phyloP scores from a whole-genome alignment of 441 rosid genomes.

The Viola pubescens region DNA sequence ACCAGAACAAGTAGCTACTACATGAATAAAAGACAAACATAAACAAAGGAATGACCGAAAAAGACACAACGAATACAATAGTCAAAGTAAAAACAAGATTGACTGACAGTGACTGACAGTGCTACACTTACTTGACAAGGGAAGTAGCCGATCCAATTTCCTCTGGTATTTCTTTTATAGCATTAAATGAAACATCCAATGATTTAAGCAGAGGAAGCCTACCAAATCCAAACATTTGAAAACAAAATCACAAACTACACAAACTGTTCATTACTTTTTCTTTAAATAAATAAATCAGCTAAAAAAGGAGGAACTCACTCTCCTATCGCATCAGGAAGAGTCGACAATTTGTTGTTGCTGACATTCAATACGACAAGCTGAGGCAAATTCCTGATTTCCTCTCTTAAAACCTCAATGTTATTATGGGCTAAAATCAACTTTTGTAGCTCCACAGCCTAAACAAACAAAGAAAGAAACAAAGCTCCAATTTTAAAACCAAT shows the following conservation, averaged over 20 bases:
- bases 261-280: too few species aligned
- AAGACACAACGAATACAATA: too few species aligned
- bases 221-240: slow-evolving; percentile 14
- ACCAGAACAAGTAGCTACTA: background rate
- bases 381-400: slow-evolving; percentile 64
- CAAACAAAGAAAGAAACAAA: slow-evolving; percentile 15
- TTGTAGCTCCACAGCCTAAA: slow-evolving; percentile 74
- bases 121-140: slow-evolving; percentile 67
- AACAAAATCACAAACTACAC: background rate
- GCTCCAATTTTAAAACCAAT: background rate
- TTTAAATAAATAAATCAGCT: background rate
- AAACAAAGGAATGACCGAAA: background rate
- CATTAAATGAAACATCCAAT: slow-evolving; percentile 72
- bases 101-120: too few species aligned
- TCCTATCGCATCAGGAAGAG: slow-evolving; percentile 79
- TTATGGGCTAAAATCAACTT: slow-evolving; percentile 92
- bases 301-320: slow-evolving; percentile 42
- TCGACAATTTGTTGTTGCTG: slow-evolving; percentile 63
- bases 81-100: background rate
- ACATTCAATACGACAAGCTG: slow-evolving; percentile 65
- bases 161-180: slow-evolving; percentile 51
- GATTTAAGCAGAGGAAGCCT: slow-evolving; percentile 83
- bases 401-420: slow-evolving; percentile 56
- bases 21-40: background rate
- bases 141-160: slow-evolving; percentile 71